phyloP scores from a whole-genome alignment of 306 rosid species.

The Comarum palustre region DNA sequence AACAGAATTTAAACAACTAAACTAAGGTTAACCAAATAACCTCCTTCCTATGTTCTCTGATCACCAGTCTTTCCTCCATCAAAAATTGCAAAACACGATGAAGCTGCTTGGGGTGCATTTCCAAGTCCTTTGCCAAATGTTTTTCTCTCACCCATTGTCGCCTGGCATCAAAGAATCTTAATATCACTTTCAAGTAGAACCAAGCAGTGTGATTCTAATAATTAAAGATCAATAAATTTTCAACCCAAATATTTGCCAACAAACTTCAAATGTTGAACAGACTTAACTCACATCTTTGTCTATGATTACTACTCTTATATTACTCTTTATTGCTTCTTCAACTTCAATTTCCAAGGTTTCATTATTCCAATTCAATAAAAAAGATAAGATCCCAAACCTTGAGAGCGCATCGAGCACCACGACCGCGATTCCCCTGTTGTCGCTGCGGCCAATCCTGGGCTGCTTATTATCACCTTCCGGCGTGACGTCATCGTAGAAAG shows the following conservation, averaged over 20 bases:
- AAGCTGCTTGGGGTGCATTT: slow-evolving; percentile 79
- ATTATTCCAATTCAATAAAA: slow-evolving; percentile 13
- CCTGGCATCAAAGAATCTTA: slow-evolving; percentile 33
- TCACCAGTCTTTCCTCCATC: slow-evolving; percentile 85
- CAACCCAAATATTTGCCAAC: background rate
- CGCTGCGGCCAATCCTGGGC: slow-evolving; percentile 77
- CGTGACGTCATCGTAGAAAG: slow-evolving; percentile 83
- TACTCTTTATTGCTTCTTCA: no score
- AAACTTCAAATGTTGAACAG: no score
- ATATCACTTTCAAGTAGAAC: background rate
- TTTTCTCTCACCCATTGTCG: slow-evolving; percentile 98
- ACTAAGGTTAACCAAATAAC: slow-evolving; percentile 34
- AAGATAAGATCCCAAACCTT: slow-evolving; percentile 41
- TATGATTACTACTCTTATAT: no score
- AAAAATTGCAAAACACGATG: slow-evolving; percentile 71
- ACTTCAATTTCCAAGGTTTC: no score
- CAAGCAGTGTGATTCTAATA: background rate
- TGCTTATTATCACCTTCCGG: slow-evolving; percentile 76
- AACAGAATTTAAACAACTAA: background rate
- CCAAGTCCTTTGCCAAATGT: slow-evolving; percentile 92
- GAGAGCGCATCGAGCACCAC: slow-evolving; percentile 92
- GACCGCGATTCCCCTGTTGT: slow-evolving; percentile 87
- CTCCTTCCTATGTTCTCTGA: slow-evolving; percentile 85
- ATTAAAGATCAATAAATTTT: no score
- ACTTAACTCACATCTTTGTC: no score